Conservation (phyloP, 768 basidiomycete genomes). For the Suillus plorans region DNA sequence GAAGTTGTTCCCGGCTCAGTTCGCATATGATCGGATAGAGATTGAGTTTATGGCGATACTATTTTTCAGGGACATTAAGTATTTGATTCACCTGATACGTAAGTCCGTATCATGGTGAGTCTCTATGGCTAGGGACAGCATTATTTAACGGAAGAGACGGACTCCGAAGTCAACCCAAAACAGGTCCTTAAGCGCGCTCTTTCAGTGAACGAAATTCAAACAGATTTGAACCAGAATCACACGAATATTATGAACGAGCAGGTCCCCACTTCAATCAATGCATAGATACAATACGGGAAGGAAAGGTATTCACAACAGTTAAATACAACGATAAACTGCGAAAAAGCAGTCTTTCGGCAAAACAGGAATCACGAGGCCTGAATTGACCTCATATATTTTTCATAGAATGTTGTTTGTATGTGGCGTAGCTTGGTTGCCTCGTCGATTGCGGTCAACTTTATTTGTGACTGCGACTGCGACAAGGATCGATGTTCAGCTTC, state of each 20-base stretch:
- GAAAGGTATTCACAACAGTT: neutral
- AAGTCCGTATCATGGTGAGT: too few species aligned
- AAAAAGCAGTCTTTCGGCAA: neutral
- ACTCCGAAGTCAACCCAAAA: too few species aligned
- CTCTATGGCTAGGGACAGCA: too few species aligned
- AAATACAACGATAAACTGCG: neutral
- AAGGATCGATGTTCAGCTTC: neutral
- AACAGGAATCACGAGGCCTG: slow-evolving; percentile 27
- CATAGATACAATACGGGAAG: neutral
- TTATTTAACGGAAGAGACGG: too few species aligned
- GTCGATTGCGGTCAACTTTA: slow-evolving; percentile 47
- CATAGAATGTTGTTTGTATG: slow-evolving; percentile 61
- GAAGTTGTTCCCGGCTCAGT: neutral
- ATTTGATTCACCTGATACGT: too few species aligned
- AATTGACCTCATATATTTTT: slow-evolving; percentile 64
- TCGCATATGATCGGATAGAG: neutral
- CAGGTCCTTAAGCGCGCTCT: neutral
- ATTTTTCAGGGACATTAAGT: too few species aligned
- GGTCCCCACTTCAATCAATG: neutral
- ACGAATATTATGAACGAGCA: neutral
- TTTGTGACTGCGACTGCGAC: slow-evolving; percentile 39
- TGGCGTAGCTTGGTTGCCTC: slow-evolving; percentile 62
- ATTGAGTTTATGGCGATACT: neutral
- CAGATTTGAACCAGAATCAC: neutral
- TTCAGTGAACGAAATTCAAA: neutral